These are phyloP conservation scores for Xylariaceae sp. DNA, from an alignment of 2,329 filamentous ascomycete species.

Conservation along the genomic window DNA sequence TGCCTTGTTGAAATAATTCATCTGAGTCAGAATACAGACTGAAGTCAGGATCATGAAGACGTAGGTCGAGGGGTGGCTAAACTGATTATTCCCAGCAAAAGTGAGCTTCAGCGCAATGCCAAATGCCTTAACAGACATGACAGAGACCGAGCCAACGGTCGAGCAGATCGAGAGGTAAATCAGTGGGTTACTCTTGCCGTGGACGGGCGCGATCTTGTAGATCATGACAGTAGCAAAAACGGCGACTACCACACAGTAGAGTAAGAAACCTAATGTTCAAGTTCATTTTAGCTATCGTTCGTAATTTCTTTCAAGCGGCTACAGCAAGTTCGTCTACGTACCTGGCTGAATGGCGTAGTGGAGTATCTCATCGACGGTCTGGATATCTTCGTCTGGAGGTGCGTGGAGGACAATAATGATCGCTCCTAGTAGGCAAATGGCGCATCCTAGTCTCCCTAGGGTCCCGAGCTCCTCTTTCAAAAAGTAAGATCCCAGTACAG, in stretches of 20 bases:
- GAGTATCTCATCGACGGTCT: slow-evolving; percentile 88
- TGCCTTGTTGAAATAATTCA: slow-evolving; percentile 99
- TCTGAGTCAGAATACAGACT: slow-evolving; percentile 95
- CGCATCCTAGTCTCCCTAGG: slow-evolving; percentile 89
- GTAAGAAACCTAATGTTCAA: slow-evolving; percentile 69
- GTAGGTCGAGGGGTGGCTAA: slow-evolving; percentile 90
- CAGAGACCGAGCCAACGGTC: slow-evolving; percentile 91
- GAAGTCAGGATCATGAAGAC: slow-evolving; percentile 91
- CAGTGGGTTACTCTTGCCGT: slow-evolving; percentile 93
- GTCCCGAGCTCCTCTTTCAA: slow-evolving; percentile 85
- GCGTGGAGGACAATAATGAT: slow-evolving; percentile 98
- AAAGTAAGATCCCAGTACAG: slow-evolving; percentile 92
- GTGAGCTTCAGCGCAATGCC: slow-evolving; percentile 97
- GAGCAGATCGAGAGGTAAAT: slow-evolving; percentile 98
- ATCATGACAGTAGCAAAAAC: slow-evolving; percentile 92
- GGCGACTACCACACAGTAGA: slow-evolving; percentile 77
- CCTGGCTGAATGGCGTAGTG: slow-evolving; percentile 87
- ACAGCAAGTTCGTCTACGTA: slow-evolving; percentile 38
- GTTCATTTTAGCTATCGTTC: no score
- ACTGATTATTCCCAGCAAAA: slow-evolving; percentile 89
- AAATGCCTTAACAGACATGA: slow-evolving; percentile 99
- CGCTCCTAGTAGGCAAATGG: slow-evolving; percentile 91
- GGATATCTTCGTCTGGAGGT: slow-evolving; percentile 85
- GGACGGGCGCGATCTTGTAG: slow-evolving; percentile 81
- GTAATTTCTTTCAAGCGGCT: no score